These are phyloP conservation scores for Triticum dicoccoides DNA, from an alignment of 176 grass and related monocot genomes.

Conservation along the genomic window DNA sequence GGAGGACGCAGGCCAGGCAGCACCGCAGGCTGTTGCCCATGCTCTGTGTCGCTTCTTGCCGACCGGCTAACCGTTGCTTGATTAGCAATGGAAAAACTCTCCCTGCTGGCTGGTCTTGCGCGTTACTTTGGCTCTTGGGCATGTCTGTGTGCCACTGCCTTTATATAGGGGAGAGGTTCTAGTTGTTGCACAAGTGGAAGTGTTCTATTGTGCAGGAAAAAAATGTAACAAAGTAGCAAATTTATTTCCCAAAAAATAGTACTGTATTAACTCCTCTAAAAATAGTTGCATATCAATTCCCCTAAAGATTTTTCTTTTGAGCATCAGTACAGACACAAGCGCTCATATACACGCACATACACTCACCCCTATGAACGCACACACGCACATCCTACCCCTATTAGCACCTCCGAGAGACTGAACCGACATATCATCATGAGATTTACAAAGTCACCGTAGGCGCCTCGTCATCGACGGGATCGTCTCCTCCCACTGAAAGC, in stretches of 20 bases:
- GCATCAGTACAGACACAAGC: too few relatives aligned
- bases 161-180: constrained; percentile 19
- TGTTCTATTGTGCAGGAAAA: neutral
- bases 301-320: neutral
- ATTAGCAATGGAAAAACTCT: constrained; percentile 13
- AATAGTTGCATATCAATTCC: neutral
- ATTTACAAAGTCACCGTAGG: too few relatives aligned
- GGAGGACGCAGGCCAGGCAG: constrained; percentile 81
- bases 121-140: constrained; percentile 26
- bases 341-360: too few relatives aligned
- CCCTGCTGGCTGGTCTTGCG: neutral
- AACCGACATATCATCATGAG: too few relatives aligned
- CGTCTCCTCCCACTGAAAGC: too few relatives aligned
- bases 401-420: too few relatives aligned
- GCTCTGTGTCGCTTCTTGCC: constrained; percentile 5
- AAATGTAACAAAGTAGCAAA: neutral
- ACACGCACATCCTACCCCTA: too few relatives aligned
- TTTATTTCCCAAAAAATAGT: neutral
- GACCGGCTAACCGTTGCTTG: neutral
- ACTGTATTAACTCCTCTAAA: neutral
- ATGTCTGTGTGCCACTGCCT: constrained; percentile 13
- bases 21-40: constrained; percentile 93
- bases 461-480: too few relatives aligned
- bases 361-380: too few relatives aligned
- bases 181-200: constrained; percentile 11